Evolutionary conservation across 257 asterid species (phyloP), one percentile per base, ranked within the genome.

Genomic region (Solanum pennellii): DNA sequence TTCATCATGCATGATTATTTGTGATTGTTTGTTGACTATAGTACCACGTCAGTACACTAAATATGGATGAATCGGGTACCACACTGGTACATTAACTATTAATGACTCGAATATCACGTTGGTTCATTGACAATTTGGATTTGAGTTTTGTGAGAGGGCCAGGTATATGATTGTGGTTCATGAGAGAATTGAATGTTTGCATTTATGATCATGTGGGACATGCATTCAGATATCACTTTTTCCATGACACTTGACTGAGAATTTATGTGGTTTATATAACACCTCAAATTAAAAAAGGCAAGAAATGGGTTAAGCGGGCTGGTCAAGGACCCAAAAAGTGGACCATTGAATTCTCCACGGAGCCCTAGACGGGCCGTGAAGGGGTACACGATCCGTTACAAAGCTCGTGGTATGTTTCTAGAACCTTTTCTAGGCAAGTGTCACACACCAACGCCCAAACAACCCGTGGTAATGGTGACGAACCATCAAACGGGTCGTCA

Each of bases 401-500:
- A 0, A 0, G 62, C n/a, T 18, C 4, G 2, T 6, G 62, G 62
- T 52, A 52, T 16, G n/a, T 52, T 52, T 52, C 2, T 11, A 52
- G n/a, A 52, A 52, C n/a, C n/a, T 18, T 4, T 9, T 10, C 62
- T 52, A 52, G n/a, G n/a, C n/a, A 52, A 9, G 62, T 52, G n/a
- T 52, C 62, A 18, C 62, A 6, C 23, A 52, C 11, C 0, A 12
- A 10, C 1, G 47, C 47, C 47, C 13, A 42, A 0, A 42, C 9
- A 0, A 0, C 4, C 2, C 0, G 62, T 52, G 62, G 62, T 52
- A 23, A 52, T 52, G 4, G 18, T 52, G 62, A 52, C 10, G 4
- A 1, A 16, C 2, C n/a, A 0, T 52, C 62, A 52, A 52, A 52
- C 0, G 62, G n/a, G 62, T 6, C 3, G 0, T 52, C n/a, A 52